Conservation (phyloP, 75 land plant species). For the Pinus tabuliformis region DNA sequence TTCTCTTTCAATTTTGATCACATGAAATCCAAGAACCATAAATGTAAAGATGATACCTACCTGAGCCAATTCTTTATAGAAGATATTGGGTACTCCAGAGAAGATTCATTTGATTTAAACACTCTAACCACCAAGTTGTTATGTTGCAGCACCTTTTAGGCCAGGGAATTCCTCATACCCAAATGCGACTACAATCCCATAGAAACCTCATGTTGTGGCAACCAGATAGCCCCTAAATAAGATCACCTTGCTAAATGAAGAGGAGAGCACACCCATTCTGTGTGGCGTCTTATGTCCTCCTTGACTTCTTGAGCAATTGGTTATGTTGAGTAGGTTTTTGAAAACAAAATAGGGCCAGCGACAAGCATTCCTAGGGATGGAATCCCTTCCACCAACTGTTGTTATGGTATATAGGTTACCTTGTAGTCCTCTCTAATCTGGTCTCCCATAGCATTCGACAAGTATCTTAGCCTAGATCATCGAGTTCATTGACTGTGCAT, state of each 20-base stretch:
- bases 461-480: too few relatives aligned
- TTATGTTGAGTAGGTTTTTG: conserved; percentile 8
- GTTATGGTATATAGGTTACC: conserved; percentile 20
- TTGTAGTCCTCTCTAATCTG: background rate
- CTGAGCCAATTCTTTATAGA: conserved; percentile 94
- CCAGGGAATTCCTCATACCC: conserved; percentile 87
- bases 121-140: conserved; percentile 83
- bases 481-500: too few relatives aligned
- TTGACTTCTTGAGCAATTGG: too few relatives aligned
- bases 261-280: conserved; percentile 43
- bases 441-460: too few relatives aligned
- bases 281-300: conserved; percentile 22
- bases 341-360: conserved; percentile 4
- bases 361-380: conserved; percentile 35
- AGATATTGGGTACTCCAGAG: conserved; percentile 95
- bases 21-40: background rate
- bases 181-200: conserved; percentile 78
- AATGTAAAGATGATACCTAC: conserved; percentile 20
- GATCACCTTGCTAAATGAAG: conserved; percentile 62
- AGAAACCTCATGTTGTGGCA: conserved; percentile 57
- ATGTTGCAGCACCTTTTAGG: conserved; percentile 88
- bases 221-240: conserved; percentile 72
- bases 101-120: conserved; percentile 95
- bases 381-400: conserved; percentile 12
- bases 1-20: too few relatives aligned